These are phyloP conservation scores for Trametes sanguinea DNA, from an alignment of 768 basidiomycete species.

Conservation along the genomic window DNA sequence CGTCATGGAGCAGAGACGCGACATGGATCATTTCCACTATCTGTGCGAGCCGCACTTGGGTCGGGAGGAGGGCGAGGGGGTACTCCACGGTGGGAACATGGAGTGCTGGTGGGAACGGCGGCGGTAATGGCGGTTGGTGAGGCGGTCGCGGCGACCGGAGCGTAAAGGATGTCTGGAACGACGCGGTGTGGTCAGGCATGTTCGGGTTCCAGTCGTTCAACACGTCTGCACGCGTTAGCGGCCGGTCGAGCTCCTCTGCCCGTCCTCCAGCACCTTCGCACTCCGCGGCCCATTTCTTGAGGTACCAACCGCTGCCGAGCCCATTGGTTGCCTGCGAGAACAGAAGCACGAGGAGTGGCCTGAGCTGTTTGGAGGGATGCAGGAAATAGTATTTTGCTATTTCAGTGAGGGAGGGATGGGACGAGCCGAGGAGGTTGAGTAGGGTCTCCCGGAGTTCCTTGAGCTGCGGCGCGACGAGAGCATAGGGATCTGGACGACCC, in stretches of 20 bases:
- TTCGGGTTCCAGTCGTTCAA: constrained; percentile 90
- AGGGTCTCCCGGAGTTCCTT: constrained; percentile 68
- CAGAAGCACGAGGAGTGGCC: constrained; percentile 86
- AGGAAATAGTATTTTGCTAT: constrained; percentile 93
- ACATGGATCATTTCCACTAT: constrained; percentile 99
- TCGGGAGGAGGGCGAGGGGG: constrained; percentile 62
- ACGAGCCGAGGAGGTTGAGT: constrained; percentile 78
- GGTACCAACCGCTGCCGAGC: constrained; percentile 64
- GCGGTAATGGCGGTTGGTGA: constrained; percentile 37
- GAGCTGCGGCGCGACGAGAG: constrained; percentile 74
- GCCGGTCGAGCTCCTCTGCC: constrained; percentile 68
- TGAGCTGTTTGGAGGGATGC: constrained; percentile 85
- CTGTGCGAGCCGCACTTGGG: constrained; percentile 90
- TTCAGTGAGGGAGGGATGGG: constrained; percentile 84
- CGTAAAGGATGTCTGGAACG: constrained; percentile 54
- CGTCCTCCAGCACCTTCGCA: constrained; percentile 56
- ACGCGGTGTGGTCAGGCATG: constrained; percentile 76
- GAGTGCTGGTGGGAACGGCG: constrained; percentile 19
- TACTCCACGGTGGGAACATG: constrained; percentile 36
- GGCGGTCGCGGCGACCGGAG: constrained; percentile 44
- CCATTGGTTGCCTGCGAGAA: constrained; percentile 94
- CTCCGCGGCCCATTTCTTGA: constrained; percentile 60
- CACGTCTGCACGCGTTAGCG: constrained; percentile 77
- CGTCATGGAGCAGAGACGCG: constrained; percentile 91
- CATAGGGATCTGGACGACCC: constrained; percentile 61